Conservation (phyloP, 352 stramenopile species). For the Phytophthora sansomeana region DNA sequence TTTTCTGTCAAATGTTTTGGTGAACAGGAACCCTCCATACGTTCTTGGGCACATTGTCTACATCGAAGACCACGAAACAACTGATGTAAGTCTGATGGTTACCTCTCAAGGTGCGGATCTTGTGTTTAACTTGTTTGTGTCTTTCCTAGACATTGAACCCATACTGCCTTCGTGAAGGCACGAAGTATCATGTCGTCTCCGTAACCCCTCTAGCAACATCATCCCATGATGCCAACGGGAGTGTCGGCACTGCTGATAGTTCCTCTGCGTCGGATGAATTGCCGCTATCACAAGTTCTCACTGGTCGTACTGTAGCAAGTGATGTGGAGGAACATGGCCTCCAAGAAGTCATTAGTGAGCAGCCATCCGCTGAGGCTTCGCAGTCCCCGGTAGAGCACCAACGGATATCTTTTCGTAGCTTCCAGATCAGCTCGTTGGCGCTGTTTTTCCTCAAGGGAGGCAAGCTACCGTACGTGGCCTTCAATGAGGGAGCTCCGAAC, state of each 20-base stretch:
- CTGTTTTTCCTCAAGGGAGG: conserved; percentile 83
- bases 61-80: conserved; percentile 81
- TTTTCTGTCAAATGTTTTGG: conserved; percentile 2
- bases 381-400: conserved; percentile 53
- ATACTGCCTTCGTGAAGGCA: conserved; percentile 74
- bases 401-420: conserved; percentile 81
- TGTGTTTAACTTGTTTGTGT: conserved; percentile 7
- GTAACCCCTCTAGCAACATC: conserved; percentile 68
- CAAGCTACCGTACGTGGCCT: conserved; percentile 82
- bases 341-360: conserved; percentile 33
- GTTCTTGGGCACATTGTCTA: conserved; percentile 86
- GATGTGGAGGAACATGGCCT: conserved; percentile 40
- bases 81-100: conserved; percentile 38
- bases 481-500: conserved; percentile 82
- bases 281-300: conserved; percentile 70
- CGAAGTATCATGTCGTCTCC: conserved; percentile 77
- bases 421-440: conserved; percentile 84
- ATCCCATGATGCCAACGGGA: conserved; percentile 45
- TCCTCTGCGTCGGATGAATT: conserved; percentile 59
- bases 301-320: conserved; percentile 48
- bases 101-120: not conserved
- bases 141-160: conserved; percentile 56
- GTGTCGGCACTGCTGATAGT: conserved; percentile 29
- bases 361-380: conserved; percentile 12
- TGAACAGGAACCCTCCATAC: conserved; percentile 67